A percentile compares a stretch with the other conserved stretches of the same genome.
Evolutionary conservation across 2,329 filamentous ascomycete species (phyloP).

Genomic region (Hymenoscyphus scutula): DNA sequence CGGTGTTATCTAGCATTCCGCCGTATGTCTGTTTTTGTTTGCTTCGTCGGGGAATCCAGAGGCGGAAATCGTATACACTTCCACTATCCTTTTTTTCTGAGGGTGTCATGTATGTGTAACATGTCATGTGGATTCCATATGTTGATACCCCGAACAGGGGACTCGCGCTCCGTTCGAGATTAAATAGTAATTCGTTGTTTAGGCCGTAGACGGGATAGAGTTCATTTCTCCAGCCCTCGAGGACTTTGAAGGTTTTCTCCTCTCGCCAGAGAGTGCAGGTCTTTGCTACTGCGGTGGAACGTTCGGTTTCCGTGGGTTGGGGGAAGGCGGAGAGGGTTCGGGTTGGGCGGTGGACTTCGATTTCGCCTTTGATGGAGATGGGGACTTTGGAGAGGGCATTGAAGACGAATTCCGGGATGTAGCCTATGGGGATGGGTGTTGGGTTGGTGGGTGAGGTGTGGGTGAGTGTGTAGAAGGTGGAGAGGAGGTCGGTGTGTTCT

Average conservation of each 20-base stretch:
- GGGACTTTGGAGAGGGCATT: slow-evolving; percentile 49
- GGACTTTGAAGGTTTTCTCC: slow-evolving; percentile 68
- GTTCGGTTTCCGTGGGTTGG: slow-evolving; percentile 57
- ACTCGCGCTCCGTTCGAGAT: slow-evolving; percentile 72
- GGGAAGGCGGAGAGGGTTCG: slow-evolving; percentile 64
- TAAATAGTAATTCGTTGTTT: slow-evolving; percentile 62
- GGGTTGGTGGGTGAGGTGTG: slow-evolving; percentile 42
- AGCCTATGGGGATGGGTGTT: slow-evolving; percentile 57
- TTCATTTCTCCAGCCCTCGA: slow-evolving; percentile 79
- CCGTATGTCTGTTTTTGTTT: slow-evolving; percentile 81
- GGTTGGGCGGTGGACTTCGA: slow-evolving; percentile 57
- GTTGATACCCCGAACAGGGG: slow-evolving; percentile 72
- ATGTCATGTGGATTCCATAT: slow-evolving; percentile 81
- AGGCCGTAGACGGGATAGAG: slow-evolving; percentile 73
- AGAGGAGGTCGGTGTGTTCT: slow-evolving; percentile 53
- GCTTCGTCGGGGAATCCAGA: slow-evolving; percentile 83
- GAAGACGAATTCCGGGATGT: slow-evolving; percentile 52
- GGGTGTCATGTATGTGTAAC: slow-evolving; percentile 52
- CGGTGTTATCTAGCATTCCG: slow-evolving; percentile 91
- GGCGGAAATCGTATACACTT: slow-evolving; percentile 56
- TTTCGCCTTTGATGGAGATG: slow-evolving; percentile 50
- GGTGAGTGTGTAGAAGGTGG: slow-evolving; percentile 64
- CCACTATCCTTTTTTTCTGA: slow-evolving; percentile 36
- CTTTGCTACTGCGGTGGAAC: slow-evolving; percentile 54
- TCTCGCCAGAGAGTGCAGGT: slow-evolving; percentile 67